Conservation (phyloP, 192 early-diverging fungal species). For the Obelidium mucronatum region DNA sequence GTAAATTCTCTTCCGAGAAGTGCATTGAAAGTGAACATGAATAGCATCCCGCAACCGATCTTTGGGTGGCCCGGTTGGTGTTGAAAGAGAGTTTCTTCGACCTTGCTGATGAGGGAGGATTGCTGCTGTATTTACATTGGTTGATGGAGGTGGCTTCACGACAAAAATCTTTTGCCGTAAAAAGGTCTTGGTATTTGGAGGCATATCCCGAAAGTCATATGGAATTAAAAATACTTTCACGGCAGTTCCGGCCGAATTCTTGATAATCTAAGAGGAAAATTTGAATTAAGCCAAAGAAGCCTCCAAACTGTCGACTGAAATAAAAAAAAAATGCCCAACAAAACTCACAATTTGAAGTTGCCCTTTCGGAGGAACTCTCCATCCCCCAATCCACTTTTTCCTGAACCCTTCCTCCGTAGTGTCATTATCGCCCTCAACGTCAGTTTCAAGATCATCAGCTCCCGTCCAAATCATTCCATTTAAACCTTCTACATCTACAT, state of each 20-base stretch:
- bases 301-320: background rate
- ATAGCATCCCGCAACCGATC: slow-evolving; percentile 74
- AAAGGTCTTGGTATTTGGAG: slow-evolving; percentile 75
- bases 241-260: slow-evolving; percentile 77
- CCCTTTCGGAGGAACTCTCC: slow-evolving; percentile 73
- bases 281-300: no score
- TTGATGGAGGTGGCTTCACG: background rate
- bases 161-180: slow-evolving; percentile 80
- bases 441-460: slow-evolving; percentile 2
- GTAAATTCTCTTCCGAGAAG: slow-evolving; percentile 63
- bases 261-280: slow-evolving; percentile 62
- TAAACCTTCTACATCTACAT: slow-evolving; percentile 65
- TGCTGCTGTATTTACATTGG: no score
- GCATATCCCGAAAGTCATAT: slow-evolving; percentile 82
- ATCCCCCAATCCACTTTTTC: slow-evolving; percentile 57
- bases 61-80: background rate
- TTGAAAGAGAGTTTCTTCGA: background rate
- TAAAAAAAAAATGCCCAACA: background rate
- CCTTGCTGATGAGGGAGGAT: no score
- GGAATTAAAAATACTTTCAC: slow-evolving; percentile 82
- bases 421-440: background rate
- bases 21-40: slow-evolving; percentile 75
- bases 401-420: slow-evolving; percentile 5
- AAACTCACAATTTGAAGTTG: slow-evolving; percentile 77
- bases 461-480: slow-evolving; percentile 28